Base-by-base conservation (phyloP, 1,284 basidiomycete species). In the Cryptococcus sp. region DNA sequence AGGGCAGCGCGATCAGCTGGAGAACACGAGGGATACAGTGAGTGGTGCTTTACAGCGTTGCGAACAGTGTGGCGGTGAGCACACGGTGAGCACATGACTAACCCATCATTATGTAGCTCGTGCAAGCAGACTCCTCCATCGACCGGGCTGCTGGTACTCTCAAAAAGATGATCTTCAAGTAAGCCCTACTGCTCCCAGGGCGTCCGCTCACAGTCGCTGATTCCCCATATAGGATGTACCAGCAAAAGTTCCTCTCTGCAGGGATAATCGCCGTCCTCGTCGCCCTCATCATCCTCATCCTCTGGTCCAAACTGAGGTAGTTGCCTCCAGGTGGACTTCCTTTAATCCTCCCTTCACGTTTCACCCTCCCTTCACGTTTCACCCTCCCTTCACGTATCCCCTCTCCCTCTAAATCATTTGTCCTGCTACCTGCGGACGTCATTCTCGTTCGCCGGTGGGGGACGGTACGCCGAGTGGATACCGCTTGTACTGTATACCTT, bases 1-100 rank as follows among this genome's bases (percentile, higher is more conserved):
- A 50, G 80, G 83, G 2, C 96, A 99, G 79, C 79, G 96, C 61
- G 96, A 98, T 74, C 93, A 95, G 78, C 94, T 98, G 63, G 89
- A 96, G 79, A 89, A 96, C 71, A 85, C 94, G 20, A 81, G 95
- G 68, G 89, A 92, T 77, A 75, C 68, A 2, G 67, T 71, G 28
- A 43, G 63, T 65, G 21, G 15, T 16, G 9, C 46, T 23, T 35
- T 13, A 35, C 16, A 49, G 16, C 24, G 15, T 40, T 12, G 38
- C 38, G 38, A 12, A 12, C n/a, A 12, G n/a, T 40, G 13, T 42
- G 33, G 35, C 40, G 5, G n/a, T 24, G 50, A n/a, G 47, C 35
- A n/a, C 35, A 33, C 28, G 9, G 28, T 33, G 28, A 33, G 28
- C 28, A 33, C 28, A 6, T 21, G 15, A 20, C 24, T 52, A 37